Percentiles rank a stretch among this genome's conserved stretches.
These are phyloP conservation scores for Psophocarpus tetragonolobus DNA, from an alignment of 306 rosid genomes.

Conservation along the genomic window DNA sequence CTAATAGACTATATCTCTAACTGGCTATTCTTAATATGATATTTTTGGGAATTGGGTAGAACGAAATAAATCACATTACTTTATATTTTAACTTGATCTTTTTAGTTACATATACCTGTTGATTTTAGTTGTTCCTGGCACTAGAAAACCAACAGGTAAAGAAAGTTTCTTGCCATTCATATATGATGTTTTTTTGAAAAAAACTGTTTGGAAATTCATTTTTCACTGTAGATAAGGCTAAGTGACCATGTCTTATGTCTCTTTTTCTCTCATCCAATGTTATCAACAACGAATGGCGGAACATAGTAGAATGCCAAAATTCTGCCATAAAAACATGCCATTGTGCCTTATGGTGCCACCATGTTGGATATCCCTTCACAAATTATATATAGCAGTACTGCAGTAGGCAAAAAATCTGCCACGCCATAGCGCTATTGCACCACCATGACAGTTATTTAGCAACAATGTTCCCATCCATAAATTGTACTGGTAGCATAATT, in stretches of 20 bases:
- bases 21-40: slow-evolving; percentile 13
- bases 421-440: too few relatives aligned
- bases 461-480: too few relatives aligned
- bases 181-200: slow-evolving; percentile 10
- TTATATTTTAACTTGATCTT: slow-evolving; percentile 21
- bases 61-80: background rate
- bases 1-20: background rate
- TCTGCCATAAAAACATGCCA: too few relatives aligned
- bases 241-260: background rate
- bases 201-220: slow-evolving; percentile 1
- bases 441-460: too few relatives aligned
- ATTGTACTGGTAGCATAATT: slow-evolving; percentile 7
- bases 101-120: background rate
- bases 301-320: too few relatives aligned
- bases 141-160: background rate
- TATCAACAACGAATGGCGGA: too few relatives aligned
- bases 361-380: too few relatives aligned
- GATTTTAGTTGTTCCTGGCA: slow-evolving; percentile 15
- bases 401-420: too few relatives aligned
- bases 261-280: background rate
- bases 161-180: background rate
- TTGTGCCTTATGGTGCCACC: too few relatives aligned
- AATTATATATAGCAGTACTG: too few relatives aligned
- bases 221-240: background rate
- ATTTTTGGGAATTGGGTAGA: slow-evolving; percentile 1